A percentile compares a stretch with the other conserved stretches of the same genome.
These are phyloP conservation scores for Suillus clintonianus DNA, from an alignment of 768 basidiomycete species.

Conservation along the genomic window DNA sequence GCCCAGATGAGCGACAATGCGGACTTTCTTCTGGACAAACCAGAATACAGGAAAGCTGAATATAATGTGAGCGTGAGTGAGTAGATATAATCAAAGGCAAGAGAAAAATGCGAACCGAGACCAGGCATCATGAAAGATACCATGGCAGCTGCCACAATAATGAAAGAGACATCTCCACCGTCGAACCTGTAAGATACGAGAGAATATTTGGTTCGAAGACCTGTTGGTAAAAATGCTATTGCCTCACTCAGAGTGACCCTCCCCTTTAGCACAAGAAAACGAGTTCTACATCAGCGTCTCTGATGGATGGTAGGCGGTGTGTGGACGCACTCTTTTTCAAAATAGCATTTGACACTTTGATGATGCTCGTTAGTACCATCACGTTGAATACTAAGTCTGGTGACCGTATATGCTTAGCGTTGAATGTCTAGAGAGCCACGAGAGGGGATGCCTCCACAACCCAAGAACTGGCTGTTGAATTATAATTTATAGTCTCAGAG, in stretches of 20 bases:
- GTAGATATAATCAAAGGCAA: constrained; percentile 5
- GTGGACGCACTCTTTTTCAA: constrained; percentile 17
- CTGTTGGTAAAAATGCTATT: constrained; percentile 1
- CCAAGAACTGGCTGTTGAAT: not conserved
- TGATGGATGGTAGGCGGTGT: not conserved
- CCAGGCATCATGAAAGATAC: constrained; percentile 81
- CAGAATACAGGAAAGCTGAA: constrained; percentile 72
- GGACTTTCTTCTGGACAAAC: constrained; percentile 71
- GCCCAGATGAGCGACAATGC: constrained; percentile 74
- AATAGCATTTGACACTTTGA: not conserved
- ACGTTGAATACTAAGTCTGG: not conserved
- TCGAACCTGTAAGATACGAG: constrained; percentile 50
- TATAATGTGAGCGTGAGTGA: constrained; percentile 4
- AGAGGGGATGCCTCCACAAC: not conserved
- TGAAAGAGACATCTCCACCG: constrained; percentile 71
- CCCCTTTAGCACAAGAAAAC: constrained; percentile 17
- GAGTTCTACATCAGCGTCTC: not conserved
- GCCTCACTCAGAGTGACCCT: constrained; percentile 23
- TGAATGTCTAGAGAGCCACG: no score
- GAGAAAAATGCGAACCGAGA: constrained; percentile 45
- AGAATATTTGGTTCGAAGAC: constrained; percentile 9
- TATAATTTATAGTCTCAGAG: not conserved
- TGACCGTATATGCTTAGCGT: not conserved
- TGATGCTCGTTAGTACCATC: constrained; percentile 14
- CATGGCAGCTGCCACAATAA: constrained; percentile 68